Conservation (phyloP, 1,139 yeast species). For the Pneumocystis sp. region DNA sequence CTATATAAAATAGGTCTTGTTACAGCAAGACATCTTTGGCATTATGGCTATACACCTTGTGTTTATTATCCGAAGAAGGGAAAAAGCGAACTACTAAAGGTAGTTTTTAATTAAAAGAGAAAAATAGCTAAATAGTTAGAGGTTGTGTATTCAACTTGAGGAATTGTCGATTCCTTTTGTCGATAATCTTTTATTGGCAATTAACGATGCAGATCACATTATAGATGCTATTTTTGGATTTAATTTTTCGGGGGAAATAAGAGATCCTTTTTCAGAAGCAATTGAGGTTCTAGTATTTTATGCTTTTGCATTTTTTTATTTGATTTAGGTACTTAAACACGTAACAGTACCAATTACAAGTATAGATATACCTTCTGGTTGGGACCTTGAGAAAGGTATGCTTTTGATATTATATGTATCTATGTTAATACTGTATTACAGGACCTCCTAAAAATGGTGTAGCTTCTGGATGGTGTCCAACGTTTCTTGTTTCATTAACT, state of each 20-base stretch:
- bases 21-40: slow-evolving; percentile 75
- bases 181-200: slow-evolving; percentile 22
- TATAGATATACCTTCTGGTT: slow-evolving; percentile 87
- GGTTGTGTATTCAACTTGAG: slow-evolving; percentile 44
- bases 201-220: slow-evolving; percentile 29
- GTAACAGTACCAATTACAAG: slow-evolving; percentile 43
- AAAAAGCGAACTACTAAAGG: slow-evolving; percentile 23
- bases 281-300: slow-evolving; percentile 33
- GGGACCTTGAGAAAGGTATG: slow-evolving; percentile 37
- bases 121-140: slow-evolving; percentile 9
- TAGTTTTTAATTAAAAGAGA: not conserved
- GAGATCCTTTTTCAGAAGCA: slow-evolving; percentile 59
- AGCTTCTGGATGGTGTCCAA: slow-evolving; percentile 34
- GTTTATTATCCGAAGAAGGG: slow-evolving; percentile 33
- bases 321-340: not conserved
- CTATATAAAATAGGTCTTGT: slow-evolving; percentile 38
- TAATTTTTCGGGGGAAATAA: slow-evolving; percentile 76
- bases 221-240: slow-evolving; percentile 87
- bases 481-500: slow-evolving; percentile 63
- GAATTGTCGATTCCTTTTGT: slow-evolving; percentile 38
- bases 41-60: slow-evolving; percentile 64
- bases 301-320: slow-evolving; percentile 18
- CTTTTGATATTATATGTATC: no score
- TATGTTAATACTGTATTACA: slow-evolving; percentile 39
- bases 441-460: slow-evolving; percentile 49